Conservation (phyloP, 2,329 filamentous ascomycete genomes). For the Penicillium olsonii region DNA sequence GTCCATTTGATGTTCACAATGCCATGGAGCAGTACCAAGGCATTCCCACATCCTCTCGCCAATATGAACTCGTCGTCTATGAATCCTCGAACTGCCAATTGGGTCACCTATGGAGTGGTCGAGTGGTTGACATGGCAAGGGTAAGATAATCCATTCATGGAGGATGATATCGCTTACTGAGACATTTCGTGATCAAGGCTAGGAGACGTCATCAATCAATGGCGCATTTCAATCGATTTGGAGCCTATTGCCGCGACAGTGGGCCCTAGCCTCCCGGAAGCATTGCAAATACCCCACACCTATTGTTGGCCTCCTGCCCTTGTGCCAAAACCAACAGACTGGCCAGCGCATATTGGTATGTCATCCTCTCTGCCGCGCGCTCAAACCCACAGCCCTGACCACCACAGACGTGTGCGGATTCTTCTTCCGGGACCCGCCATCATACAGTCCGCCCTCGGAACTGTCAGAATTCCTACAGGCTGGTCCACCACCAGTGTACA, state of each 20-base stretch:
- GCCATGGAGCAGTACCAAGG: conserved; percentile 51
- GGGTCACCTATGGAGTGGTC: conserved; percentile 50
- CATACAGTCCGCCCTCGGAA: conserved; percentile 43
- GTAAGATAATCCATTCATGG: conserved; percentile 20
- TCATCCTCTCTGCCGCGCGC: too few relatives aligned
- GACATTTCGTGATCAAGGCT: conserved; percentile 27
- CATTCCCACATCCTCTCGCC: conserved; percentile 53
- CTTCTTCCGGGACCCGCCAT: conserved; percentile 44
- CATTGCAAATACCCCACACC: conserved; percentile 45
- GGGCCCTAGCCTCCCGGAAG: conserved; percentile 39
- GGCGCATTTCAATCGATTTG: conserved; percentile 42
- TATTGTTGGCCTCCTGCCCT: conserved; percentile 50
- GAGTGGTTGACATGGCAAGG: conserved; percentile 55
- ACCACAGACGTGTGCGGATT: conserved; percentile 47
- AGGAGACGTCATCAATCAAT: conserved; percentile 51
- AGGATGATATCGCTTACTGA: background rate
- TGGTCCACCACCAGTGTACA: conserved; percentile 55
- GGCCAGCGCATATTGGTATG: conserved; percentile 40
- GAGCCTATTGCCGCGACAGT: conserved; percentile 40
- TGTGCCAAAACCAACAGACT: conserved; percentile 44
- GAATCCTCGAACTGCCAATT: conserved; percentile 35
- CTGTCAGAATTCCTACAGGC: conserved; percentile 47
- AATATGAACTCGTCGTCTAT: conserved; percentile 42
- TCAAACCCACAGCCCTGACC: too few relatives aligned
- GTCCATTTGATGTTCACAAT: conserved; percentile 57